Percentiles rank a stretch among this genome's conserved stretches.
These are phyloP conservation scores for Parastagonospora avenae DNA, from an alignment of 2,329 filamentous ascomycete species.

Conservation along the genomic window DNA sequence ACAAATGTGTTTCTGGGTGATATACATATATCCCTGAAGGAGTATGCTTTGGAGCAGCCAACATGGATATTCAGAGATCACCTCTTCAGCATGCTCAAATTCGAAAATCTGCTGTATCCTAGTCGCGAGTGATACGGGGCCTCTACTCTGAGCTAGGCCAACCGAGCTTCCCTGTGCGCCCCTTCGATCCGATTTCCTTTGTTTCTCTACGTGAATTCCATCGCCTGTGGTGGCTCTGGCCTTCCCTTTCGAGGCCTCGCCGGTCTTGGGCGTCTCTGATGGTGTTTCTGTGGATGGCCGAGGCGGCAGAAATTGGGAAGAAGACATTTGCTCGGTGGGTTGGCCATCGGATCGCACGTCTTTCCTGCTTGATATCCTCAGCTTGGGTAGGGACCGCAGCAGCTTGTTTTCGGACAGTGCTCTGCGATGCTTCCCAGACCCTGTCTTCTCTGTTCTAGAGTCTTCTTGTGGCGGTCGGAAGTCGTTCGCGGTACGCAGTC, in stretches of 20 bases:
- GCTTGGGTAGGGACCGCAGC: conserved; percentile 67
- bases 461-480: conserved; percentile 24
- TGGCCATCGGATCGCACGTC: conserved; percentile 30
- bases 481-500: conserved; percentile 41
- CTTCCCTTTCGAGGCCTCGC: conserved; percentile 18
- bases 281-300: conserved; percentile 27
- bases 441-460: conserved; percentile 17
- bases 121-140: conserved; percentile 66
- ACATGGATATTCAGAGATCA: conserved; percentile 91
- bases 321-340: conserved; percentile 58
- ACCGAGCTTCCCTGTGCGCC: conserved; percentile 32
- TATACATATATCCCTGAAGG: conserved; percentile 93
- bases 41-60: conserved; percentile 91
- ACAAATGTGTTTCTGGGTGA: conserved; percentile 89
- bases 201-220: conserved; percentile 29
- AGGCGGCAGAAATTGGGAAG: conserved; percentile 47
- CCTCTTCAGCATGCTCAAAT: conserved; percentile 80
- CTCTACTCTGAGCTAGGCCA: conserved; percentile 24
- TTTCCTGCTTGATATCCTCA: conserved; percentile 48
- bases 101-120: conserved; percentile 70
- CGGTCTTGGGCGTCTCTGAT: conserved; percentile 9
- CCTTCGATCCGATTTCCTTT: conserved; percentile 24
- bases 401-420: conserved; percentile 69
- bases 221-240: conserved; percentile 28
- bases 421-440: conserved; percentile 57